Evolutionary conservation across 73 alveolate species (phyloP), one percentile per base, ranked within the genome.

Genomic region (Paramecium tetraurelia): DNA sequence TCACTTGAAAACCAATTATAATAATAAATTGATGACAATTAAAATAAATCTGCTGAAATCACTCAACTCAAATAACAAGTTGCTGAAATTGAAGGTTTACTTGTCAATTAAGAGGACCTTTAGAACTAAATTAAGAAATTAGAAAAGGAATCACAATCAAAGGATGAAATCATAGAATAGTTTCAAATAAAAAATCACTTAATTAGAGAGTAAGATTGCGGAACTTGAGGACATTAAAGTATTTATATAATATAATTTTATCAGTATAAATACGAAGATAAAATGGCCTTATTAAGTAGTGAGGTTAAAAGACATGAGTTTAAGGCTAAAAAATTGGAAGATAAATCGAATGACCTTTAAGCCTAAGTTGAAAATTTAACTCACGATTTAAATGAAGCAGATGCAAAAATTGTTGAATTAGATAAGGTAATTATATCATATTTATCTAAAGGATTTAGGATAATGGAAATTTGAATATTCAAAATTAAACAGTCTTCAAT

Each of bases 391-490:
- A 72, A 72, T 72, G 86, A 36, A n/a, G 86, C 57, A 16, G 86
- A 72, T 14, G 5, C 36, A 35, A 36, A 21, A 20, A 72, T 72
- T 72, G 59, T 16, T 5, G 86, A 72, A 36, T 72, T 40, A 72
- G 86, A 72, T 5, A 40, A 36, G 14, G 57, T 40, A 72, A 2
- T 12, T 7, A 7, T 40, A 68, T 53, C 4, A 33, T 36, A 12
- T 35, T 33, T 4, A 16, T 38, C 10, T 22, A 4, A 11, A 80
- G 90, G 90, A 80, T 5, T 22, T 80, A 24, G 27, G 57, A 20
- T 14, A 80, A 80, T 80, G 70, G 90, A 80, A 80, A 22, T 80
- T 80, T 44, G 90, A 80, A 35, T 80, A 80, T 80, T 80, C 90
- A 4, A 40, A 46, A 24, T 80, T 80, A 10, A 40, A 80, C 48